Evolutionary conservation across 805 yeast species (phyloP), one percentile per base, ranked within the genome.

Genomic region (Yamadazyma scolyti): DNA sequence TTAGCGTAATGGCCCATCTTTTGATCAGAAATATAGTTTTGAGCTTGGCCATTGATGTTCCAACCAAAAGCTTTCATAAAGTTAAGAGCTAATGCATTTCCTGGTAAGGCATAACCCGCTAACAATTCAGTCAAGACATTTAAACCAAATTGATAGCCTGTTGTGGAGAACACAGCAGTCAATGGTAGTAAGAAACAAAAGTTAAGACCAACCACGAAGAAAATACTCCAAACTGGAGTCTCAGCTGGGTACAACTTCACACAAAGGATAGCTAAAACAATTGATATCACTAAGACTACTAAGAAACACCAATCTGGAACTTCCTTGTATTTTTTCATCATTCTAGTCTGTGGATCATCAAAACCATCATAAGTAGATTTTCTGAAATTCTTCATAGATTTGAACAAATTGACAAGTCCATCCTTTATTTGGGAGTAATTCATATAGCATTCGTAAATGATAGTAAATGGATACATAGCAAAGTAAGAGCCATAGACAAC

Each of bases 1-100:
- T 75, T 77, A 44, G 73, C 53, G 46, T 80, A 80, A 36, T 79
- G 83, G 2, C 75, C 84, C 49, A 75, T 50, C 45, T 80, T 80
- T 65, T 74, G 71, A 44, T 77, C 81, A 6, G 66, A 59, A 20
- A 74, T 59, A 47, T 67, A 77, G 31, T 65, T 58, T 24, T 74
- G 63, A 1, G 82, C 82, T 45, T 77, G 82, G 28, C 69, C 68
- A 55, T 71, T 72, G 22, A 76, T 65, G 41, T 71, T 71, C 50
- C 67, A 74, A 16, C 82, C 81, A 43, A 68, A 70, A 7, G 79
- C 71, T 53, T 77, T 78, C 59, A 77, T 66, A 43, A 74, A 67
- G 68, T 46, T 51, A 44, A 56, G 44, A 9, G 65, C 65, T 31
- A 48, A 36, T 20, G 57, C 56, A 33, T 59, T 60, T 27, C 65